Evolutionary conservation across 495 filamentous ascomycete species (phyloP).

Genomic region (Penicillium alfredii): DNA sequence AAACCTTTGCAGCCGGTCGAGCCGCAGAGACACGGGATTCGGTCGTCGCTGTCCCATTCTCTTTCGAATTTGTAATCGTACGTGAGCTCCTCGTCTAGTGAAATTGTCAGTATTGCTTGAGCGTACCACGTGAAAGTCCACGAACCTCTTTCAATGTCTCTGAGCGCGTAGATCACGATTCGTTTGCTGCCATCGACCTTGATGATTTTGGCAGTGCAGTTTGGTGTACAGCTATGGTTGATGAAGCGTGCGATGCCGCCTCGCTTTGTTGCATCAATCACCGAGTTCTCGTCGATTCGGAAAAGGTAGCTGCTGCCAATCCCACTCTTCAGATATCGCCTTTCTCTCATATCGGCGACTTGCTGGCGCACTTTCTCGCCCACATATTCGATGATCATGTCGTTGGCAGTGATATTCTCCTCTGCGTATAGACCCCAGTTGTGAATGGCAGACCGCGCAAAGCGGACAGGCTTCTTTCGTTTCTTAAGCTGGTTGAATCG

Average conservation of each 20-base stretch:
- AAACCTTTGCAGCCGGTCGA: slow-evolving; percentile 96
- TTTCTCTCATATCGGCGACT: slow-evolving; percentile 90
- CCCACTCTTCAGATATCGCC: slow-evolving; percentile 86
- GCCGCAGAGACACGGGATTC: slow-evolving; percentile 94
- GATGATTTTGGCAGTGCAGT: slow-evolving; percentile 99
- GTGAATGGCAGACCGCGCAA: slow-evolving; percentile 95
- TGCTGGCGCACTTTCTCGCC: slow-evolving; percentile 95
- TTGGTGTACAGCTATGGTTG: slow-evolving; percentile 97
- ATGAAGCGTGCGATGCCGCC: slow-evolving; percentile 98
- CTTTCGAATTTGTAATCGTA: slow-evolving; percentile 99
- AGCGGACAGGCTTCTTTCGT: slow-evolving; percentile 97
- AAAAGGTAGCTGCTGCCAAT: slow-evolving; percentile 98
- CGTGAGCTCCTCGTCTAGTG: slow-evolving; percentile 89
- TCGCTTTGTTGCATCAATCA: slow-evolving; percentile 97
- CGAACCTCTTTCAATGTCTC: slow-evolving; percentile 92
- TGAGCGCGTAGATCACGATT: slow-evolving; percentile 96
- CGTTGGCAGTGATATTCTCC: slow-evolving; percentile 93
- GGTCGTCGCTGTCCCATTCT: slow-evolving; percentile 88
- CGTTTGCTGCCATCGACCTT: slow-evolving; percentile 98
- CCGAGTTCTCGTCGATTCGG: slow-evolving; percentile 93
- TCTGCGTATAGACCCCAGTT: slow-evolving; percentile 98
- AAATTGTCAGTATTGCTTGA: slow-evolving; percentile 37
- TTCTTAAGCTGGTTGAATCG: slow-evolving; percentile 99
- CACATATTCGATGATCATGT: slow-evolving; percentile 99
- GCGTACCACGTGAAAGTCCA: slow-evolving; percentile 12